These are phyloP conservation scores for Annulohypoxylon nitens DNA, from an alignment of 495 filamentous ascomycete species.

Conservation along the genomic window DNA sequence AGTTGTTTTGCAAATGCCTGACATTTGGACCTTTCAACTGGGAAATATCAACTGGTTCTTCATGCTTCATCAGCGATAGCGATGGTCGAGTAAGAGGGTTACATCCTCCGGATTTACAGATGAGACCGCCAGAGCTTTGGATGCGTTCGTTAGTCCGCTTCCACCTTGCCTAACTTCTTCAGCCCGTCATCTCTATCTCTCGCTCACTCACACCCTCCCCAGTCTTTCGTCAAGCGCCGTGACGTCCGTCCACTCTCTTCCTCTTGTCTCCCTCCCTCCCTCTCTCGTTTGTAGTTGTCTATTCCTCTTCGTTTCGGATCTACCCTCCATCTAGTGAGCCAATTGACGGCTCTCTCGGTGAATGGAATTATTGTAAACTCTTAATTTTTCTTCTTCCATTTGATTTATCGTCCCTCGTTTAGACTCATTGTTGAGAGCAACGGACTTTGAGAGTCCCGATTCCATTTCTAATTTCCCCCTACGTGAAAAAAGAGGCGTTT, in stretches of 20 bases:
- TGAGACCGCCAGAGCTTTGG: conserved; percentile 39
- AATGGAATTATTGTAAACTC: conserved; percentile 33
- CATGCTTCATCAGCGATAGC: conserved; percentile 29
- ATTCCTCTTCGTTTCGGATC: conserved; percentile 34
- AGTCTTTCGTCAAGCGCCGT: conserved; percentile 28
- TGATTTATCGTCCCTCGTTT: conserved; percentile 37
- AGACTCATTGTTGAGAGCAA: conserved; percentile 15
- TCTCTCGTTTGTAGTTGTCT: conserved; percentile 37
- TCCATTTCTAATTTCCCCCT: conserved; percentile 20
- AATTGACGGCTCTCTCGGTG: conserved; percentile 24
- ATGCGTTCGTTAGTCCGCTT: conserved; percentile 17
- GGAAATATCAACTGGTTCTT: neutral
- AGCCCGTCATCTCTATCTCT: neutral
- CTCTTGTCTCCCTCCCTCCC: neutral
- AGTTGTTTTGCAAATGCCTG: conserved; percentile 47
- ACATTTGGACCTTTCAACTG: conserved; percentile 13
- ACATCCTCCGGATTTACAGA: conserved; percentile 37
- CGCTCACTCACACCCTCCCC: neutral
- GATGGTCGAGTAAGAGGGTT: conserved; percentile 26
- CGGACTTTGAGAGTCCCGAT: conserved; percentile 43
- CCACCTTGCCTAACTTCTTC: neutral
- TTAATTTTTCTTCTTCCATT: conserved; percentile 23
- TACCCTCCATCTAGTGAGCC: conserved; percentile 20
- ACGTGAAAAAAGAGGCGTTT: conserved; percentile 14
- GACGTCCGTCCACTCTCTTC: conserved; percentile 24